Percentiles rank a stretch among this genome's conserved stretches.
phyloP scores from a whole-genome alignment of 2,329 filamentous ascomycete species.

The Hypoxylon sp. region DNA sequence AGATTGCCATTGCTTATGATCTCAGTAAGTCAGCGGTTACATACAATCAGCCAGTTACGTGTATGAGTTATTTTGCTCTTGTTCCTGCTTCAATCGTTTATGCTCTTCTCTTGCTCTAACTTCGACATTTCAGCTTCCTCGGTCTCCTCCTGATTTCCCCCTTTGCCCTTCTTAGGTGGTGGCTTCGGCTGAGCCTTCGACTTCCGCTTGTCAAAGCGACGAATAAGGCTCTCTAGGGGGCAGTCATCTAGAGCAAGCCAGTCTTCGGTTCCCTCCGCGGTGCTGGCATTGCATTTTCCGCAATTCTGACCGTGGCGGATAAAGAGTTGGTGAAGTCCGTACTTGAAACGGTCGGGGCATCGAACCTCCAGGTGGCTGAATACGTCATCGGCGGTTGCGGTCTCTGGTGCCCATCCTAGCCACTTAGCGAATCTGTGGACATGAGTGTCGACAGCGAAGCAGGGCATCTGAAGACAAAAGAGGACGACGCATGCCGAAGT shows the following conservation, averaged over 20 bases:
- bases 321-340: conserved; percentile 67
- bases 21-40: not conserved
- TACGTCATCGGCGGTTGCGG: conserved; percentile 60
- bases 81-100: not conserved
- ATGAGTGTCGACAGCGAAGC: conserved; percentile 71
- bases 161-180: conserved; percentile 26
- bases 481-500: conserved; percentile 69
- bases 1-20: not conserved
- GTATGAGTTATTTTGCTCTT: not conserved
- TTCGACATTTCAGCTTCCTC: conserved; percentile 23
- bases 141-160: conserved; percentile 15
- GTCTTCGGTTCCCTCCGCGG: conserved; percentile 69
- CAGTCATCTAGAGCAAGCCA: conserved; percentile 68
- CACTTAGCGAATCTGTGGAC: conserved; percentile 66
- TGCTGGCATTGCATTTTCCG: conserved; percentile 62
- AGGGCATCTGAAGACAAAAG: conserved; percentile 66
- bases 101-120: conserved; percentile 6
- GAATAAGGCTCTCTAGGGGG: conserved; percentile 59
- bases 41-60: not conserved
- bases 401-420: conserved; percentile 68
- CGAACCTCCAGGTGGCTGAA: conserved; percentile 67
- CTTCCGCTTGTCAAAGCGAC: conserved; percentile 52
- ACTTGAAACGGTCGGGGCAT: conserved; percentile 67
- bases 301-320: conserved; percentile 67
- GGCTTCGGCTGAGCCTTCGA: conserved; percentile 39